Percentiles rank a stretch among this genome's conserved stretches.
Conservation (phyloP, 129 eudicot species). For the Pulicaria dysenterica region DNA sequence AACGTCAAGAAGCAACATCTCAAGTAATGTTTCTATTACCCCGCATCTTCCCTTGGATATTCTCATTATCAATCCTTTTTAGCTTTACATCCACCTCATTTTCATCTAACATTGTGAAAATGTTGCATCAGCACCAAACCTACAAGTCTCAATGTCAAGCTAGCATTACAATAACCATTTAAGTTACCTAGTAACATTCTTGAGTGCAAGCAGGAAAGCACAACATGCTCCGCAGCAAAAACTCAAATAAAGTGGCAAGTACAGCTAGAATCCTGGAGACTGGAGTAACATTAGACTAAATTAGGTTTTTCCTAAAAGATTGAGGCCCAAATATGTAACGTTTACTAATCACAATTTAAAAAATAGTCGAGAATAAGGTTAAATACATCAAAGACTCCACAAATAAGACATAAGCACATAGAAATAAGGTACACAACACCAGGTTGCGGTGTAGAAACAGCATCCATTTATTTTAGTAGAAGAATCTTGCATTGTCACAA, state of each 20-base stretch:
- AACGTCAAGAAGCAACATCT: no score
- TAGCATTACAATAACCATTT: no score
- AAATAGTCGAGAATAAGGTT: not conserved
- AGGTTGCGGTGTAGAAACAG: slow-evolving; percentile 5
- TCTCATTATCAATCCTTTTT: not conserved
- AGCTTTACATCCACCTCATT: slow-evolving; percentile 1
- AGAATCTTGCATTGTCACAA: slow-evolving; percentile 3
- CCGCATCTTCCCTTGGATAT: not conserved
- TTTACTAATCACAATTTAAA: slow-evolving; percentile 9
- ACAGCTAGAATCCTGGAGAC: no score
- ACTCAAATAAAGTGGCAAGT: no score
- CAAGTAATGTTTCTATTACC: not conserved
- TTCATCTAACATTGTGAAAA: slow-evolving; percentile 2
- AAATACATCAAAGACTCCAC: not conserved
- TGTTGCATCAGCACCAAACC: not conserved
- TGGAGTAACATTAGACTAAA: no score
- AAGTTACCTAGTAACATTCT: no score
- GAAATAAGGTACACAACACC: slow-evolving; percentile 2
- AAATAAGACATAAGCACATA: not conserved
- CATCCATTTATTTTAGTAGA: not conserved
- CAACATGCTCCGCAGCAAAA: no score
- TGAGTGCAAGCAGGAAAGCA: no score
- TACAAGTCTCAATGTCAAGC: not conserved
- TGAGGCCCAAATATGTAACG: not conserved
- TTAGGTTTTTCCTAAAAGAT: not conserved